A percentile compares a stretch with the other conserved stretches of the same genome.
These are phyloP conservation scores for Mycosphaerelloides madeirae DNA, from an alignment of 2,329 filamentous ascomycete genomes.

Conservation along the genomic window DNA sequence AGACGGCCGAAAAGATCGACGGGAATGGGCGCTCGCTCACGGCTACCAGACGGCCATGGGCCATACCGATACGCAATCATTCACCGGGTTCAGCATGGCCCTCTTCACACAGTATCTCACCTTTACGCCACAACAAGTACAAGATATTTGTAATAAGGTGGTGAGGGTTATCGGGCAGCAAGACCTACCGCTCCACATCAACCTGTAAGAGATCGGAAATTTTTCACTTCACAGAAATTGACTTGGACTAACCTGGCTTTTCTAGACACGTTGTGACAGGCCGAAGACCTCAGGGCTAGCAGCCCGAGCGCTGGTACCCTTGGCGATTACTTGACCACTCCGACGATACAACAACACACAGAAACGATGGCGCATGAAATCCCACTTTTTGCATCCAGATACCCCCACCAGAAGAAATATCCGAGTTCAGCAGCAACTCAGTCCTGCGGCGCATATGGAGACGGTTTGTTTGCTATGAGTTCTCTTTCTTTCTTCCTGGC, in stretches of 20 bases:
- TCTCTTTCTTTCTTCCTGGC: too few relatives aligned
- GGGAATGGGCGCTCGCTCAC: conserved; percentile 64
- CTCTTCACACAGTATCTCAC: conserved; percentile 58
- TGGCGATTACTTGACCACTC: neutral
- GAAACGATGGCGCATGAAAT: too few relatives aligned
- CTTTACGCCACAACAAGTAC: conserved; percentile 58
- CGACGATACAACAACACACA: too few relatives aligned
- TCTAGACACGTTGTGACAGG: conserved; percentile 48
- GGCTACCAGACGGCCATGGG: conserved; percentile 79
- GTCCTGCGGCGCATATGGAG: too few relatives aligned
- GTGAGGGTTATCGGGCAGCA: conserved; percentile 15
- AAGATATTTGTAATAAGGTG: conserved; percentile 61
- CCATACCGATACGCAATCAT: conserved; percentile 19
- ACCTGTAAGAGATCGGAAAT: conserved; percentile 59
- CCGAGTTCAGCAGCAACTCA: too few relatives aligned
- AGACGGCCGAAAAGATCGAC: conserved; percentile 59
- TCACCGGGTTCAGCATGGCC: conserved; percentile 27
- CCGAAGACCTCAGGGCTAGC: conserved; percentile 35
- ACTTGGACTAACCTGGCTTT: neutral
- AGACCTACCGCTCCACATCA: conserved; percentile 54
- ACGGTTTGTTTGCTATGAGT: too few relatives aligned
- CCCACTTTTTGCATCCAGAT: too few relatives aligned
- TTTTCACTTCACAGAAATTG: conserved; percentile 15
- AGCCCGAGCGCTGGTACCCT: neutral
- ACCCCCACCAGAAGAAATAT: too few relatives aligned